phyloP scores from a whole-genome alignment of 768 basidiomycete species.

The Suillus subluteus region DNA sequence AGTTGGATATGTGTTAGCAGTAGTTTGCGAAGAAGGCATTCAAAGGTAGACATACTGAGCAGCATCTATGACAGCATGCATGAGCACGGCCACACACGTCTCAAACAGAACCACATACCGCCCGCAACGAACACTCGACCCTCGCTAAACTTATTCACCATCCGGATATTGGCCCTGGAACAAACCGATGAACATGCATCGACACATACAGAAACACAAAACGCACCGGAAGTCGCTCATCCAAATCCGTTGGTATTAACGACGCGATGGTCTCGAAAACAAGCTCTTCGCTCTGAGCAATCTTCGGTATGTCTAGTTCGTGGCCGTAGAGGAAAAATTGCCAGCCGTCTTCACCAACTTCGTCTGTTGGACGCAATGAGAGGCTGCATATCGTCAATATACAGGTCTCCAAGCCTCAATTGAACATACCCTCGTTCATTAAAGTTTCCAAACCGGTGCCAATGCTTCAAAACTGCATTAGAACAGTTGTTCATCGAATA shows the following conservation, averaged over 20 bases:
- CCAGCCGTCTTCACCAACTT: constrained; percentile 28
- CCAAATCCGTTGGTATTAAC: constrained; percentile 21
- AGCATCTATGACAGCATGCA: not conserved
- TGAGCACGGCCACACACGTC: not conserved
- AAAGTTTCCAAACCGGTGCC: constrained; percentile 46
- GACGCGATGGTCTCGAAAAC: constrained; percentile 33
- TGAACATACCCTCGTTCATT: not conserved
- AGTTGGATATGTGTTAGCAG: not conserved
- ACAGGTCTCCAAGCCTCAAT: not conserved
- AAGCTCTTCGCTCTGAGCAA: constrained; percentile 26
- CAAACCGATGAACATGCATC: not conserved
- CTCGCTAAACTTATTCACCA: not conserved
- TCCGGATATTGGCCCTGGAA: not conserved
- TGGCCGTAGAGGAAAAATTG: constrained; percentile 17
- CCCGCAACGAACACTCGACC: not conserved
- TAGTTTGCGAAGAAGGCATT: not conserved
- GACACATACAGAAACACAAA: not conserved
- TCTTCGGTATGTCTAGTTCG: constrained; percentile 17
- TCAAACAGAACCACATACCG: constrained; percentile 7
- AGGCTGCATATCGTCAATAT: constrained; percentile 10
- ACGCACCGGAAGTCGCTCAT: constrained; percentile 34
- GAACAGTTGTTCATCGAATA: not conserved
- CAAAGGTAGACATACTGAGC: constrained; percentile 1
- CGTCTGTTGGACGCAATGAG: constrained; percentile 20
- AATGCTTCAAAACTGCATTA: not conserved